Evolutionary conservation across 2,329 filamentous ascomycete genomes (phyloP), one percentile per base, ranked within the genome.

Genomic region (Aureobasidium sp.): DNA sequence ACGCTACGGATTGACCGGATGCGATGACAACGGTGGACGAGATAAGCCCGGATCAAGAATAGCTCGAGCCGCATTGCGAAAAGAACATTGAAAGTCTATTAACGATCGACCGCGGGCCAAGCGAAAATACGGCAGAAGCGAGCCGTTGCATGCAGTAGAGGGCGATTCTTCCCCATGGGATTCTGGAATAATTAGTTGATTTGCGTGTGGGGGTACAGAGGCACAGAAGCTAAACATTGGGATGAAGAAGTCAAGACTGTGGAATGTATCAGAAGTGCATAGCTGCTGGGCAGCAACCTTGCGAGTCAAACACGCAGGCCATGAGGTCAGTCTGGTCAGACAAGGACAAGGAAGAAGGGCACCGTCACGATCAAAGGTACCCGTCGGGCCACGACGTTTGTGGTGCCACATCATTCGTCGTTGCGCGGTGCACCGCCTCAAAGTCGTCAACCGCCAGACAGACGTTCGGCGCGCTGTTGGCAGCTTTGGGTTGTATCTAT

Each of bases 311-410:
- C 35, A 17, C 33, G 10, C 35, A 17, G 23, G 35, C 15, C 21
- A 40, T 53, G 49, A 53, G 49, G 38, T 43, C 37, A 29, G 27
- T 29, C 27, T 29, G 27, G 27, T 29, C 4, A 43, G 27, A 55
- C 27, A 43, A 40, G 49, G n/a, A 37, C 31, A 38, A 54, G 50
- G 23, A 40, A 42, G 23, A 42, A 40, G n/a, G n/a, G 23, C 23
- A 42, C 33, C 37, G 38, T 53, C 50, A 53, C 35, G 35, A 40
- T 42, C 50, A 38, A 27, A 53, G 42, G 35, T 50, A 50, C 47
- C 47, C 47, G 47, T 53, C 49, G 49, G 49, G 49, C 49, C 33
- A 53, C 49, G 49, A 53, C 49, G 49, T 53, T 50, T 53, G 7
- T 53, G 49, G 49, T 53, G 49, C 49, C 49, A 53, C 49, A 53